Evolutionary conservation across 139 green algal genomes (phyloP).

Genomic region (Raphidocelis subcapitata): DNA sequence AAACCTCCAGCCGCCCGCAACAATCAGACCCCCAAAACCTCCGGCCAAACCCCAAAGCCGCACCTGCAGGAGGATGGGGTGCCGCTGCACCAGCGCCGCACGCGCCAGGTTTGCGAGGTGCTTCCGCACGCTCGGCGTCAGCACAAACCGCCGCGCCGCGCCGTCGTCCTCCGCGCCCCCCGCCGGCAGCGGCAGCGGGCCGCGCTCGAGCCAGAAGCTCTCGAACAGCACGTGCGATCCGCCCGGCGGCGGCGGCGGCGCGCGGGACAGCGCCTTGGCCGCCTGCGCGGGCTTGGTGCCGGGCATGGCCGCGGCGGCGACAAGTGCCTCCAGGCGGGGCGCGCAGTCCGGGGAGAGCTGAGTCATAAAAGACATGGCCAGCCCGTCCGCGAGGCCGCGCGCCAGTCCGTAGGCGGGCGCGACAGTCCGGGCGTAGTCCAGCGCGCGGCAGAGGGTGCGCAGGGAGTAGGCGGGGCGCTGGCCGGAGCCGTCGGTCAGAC

Average conservation of each 20-base stretch:
- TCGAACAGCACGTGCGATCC: slow-evolving; percentile 83
- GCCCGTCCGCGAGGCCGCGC: slow-evolving; percentile 89
- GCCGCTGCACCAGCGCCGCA: slow-evolving; percentile 65
- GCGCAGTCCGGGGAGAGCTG: slow-evolving; percentile 56
- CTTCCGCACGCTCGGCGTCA: slow-evolving; percentile 73
- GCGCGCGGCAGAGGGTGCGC: slow-evolving; percentile 86
- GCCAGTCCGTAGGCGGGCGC: slow-evolving; percentile 85
- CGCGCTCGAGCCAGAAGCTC: slow-evolving; percentile 92
- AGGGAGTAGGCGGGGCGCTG: slow-evolving; percentile 90
- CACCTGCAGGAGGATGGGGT: slow-evolving; percentile 82
- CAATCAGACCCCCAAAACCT: too few relatives aligned
- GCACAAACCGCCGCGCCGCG: slow-evolving; percentile 72
- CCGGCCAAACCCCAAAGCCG: too few relatives aligned
- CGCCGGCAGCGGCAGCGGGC: slow-evolving; percentile 49
- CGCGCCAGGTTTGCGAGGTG: slow-evolving; percentile 92
- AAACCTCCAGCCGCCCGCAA: too few relatives aligned
- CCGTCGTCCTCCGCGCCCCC: slow-evolving; percentile 49
- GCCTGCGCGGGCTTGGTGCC: neutral
- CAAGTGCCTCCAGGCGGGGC: slow-evolving; percentile 67
- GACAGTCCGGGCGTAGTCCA: slow-evolving; percentile 82
- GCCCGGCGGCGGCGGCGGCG: slow-evolving; percentile 30
- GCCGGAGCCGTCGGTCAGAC: slow-evolving; percentile 82
- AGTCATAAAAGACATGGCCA: slow-evolving; percentile 94
- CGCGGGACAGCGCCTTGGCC: slow-evolving; percentile 47
- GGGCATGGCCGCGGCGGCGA: slow-evolving; percentile 63